Percentiles rank a stretch among this genome's conserved stretches.
These are phyloP conservation scores for Yamadazyma membranifaciens DNA, from an alignment of 1,139 yeast species.

Conservation along the genomic window DNA sequence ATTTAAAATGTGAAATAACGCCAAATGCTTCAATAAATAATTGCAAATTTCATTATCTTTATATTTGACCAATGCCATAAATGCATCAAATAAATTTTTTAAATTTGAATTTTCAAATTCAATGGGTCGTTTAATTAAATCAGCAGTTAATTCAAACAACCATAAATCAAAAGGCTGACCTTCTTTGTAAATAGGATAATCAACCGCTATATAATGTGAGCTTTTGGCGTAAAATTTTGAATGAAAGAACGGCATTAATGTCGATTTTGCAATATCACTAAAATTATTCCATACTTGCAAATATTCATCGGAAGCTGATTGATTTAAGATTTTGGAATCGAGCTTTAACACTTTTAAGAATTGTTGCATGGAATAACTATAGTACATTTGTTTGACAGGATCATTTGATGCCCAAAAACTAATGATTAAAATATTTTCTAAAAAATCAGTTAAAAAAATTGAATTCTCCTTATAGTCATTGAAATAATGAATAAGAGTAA, in stretches of 20 bases:
- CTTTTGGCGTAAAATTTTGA: conserved; percentile 57
- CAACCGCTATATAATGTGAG: conserved; percentile 35
- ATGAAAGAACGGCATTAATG: conserved; percentile 70
- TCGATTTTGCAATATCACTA: conserved; percentile 67
- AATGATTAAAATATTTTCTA: conserved; percentile 70
- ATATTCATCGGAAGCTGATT: conserved; percentile 18
- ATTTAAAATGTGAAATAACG: conserved; percentile 62
- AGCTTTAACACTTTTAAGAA: conserved; percentile 61
- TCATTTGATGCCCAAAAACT: conserved; percentile 89
- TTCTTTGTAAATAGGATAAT: conserved; percentile 33
- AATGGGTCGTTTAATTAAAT: conserved; percentile 50
- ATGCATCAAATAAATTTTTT: conserved; percentile 57
- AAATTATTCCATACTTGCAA: conserved; percentile 59
- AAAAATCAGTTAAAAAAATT: conserved; percentile 61
- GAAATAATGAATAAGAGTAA: conserved; percentile 59
- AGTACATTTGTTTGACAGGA: conserved; percentile 78
- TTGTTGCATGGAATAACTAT: conserved; percentile 90
- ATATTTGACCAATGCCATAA: conserved; percentile 65
- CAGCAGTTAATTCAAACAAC: conserved; percentile 69
- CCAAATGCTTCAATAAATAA: conserved; percentile 77
- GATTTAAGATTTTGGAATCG: conserved; percentile 35
- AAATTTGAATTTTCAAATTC: conserved; percentile 11
- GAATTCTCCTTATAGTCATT: conserved; percentile 62
- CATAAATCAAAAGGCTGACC: conserved; percentile 51
- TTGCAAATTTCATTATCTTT: conserved; percentile 70